These are phyloP conservation scores for Lipomyces sp. DNA, from an alignment of 805 yeast genomes.

Conservation along the genomic window DNA sequence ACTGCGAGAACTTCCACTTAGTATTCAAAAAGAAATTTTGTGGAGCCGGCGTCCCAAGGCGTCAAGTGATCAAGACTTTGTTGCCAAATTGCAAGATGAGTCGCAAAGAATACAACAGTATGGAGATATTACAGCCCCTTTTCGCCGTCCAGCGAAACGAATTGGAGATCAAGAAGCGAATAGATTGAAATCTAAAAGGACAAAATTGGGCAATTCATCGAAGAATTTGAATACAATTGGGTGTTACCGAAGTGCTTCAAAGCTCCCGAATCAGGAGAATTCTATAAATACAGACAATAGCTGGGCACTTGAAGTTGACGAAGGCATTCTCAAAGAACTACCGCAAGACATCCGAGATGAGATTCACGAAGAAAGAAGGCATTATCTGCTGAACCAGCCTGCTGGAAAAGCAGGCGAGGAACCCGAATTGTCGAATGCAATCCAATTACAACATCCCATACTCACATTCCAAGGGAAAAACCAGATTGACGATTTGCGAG, in stretches of 20 bases:
- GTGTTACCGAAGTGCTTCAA: not conserved
- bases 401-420: not conserved
- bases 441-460: conserved; percentile 26
- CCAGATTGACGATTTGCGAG: conserved; percentile 47
- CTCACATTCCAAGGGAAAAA: conserved; percentile 45
- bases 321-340: not conserved
- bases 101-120: not conserved
- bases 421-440: conserved; percentile 21
- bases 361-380: conserved; percentile 6
- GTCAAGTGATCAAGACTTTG: not conserved
- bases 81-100: not conserved
- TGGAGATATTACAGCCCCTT: not conserved
- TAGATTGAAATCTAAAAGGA: not conserved
- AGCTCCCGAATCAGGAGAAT: not conserved
- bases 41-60: not conserved
- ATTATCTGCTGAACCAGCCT: conserved; percentile 1
- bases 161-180: not conserved
- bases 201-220: not conserved
- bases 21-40: conserved; percentile 19
- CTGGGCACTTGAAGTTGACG: conserved; percentile 4
- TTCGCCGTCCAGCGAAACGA: not conserved
- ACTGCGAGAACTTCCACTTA: conserved; percentile 41
- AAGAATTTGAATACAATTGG: not conserved
- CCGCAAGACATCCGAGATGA: not conserved
- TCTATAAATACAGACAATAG: not conserved